A percentile compares a stretch with the other conserved stretches of the same genome.
Conservation (phyloP, 306 rosid genomes). For the Cicer judaicum region DNA sequence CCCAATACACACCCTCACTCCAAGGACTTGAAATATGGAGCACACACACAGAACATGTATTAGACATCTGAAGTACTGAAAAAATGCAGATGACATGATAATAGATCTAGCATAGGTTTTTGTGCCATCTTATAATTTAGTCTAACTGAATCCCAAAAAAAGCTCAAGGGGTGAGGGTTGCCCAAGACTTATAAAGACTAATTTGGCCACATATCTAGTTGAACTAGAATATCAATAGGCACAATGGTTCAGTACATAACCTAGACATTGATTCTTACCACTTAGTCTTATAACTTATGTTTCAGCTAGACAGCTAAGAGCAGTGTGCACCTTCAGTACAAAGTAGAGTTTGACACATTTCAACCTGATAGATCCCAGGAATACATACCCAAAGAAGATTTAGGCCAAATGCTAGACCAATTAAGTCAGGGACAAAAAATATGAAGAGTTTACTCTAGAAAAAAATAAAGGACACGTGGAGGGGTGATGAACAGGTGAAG, state of each 20-base stretch:
- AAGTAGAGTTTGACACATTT: constrained; percentile 10
- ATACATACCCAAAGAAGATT: too few relatives aligned
- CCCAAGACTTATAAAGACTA: background rate
- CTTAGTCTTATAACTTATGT: background rate
- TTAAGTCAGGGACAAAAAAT: background rate
- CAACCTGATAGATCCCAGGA: background rate
- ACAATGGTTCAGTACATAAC: background rate
- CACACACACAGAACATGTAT: background rate
- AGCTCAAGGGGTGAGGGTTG: background rate
- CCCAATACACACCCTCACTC: background rate
- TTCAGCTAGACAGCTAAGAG: constrained; percentile 13
- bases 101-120: background rate
- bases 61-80: background rate
- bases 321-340: background rate
- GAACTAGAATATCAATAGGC: background rate
- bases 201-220: background rate
- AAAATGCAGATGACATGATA: background rate
- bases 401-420: too few relatives aligned
- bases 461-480: background rate
- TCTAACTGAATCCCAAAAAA: background rate
- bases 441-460: background rate
- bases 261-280: background rate
- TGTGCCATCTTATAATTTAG: background rate
- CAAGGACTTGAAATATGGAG: background rate
- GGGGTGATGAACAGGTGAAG: background rate